phyloP scores from a whole-genome alignment of 108 stramenopile genomes.

The Discostella pseudostelligera region DNA sequence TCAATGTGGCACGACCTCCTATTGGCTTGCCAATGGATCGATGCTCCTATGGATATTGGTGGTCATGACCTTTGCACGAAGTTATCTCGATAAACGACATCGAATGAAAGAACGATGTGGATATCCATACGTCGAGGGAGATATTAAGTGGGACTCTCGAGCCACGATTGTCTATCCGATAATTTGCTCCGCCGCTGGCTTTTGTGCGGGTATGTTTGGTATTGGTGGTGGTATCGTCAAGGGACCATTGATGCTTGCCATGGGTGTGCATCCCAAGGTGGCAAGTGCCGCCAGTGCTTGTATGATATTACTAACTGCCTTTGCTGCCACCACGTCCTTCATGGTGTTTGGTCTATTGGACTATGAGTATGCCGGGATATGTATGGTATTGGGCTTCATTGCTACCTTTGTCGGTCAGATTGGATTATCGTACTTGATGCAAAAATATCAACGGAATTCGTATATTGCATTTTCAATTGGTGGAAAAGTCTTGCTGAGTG shows the following conservation, averaged over 20 bases:
- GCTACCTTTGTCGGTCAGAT: conserved; percentile 84
- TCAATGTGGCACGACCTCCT: conserved; percentile 84
- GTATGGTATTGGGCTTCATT: conserved; percentile 81
- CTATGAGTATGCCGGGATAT: conserved; percentile 81
- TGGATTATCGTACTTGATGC: conserved; percentile 81
- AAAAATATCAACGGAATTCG: conserved; percentile 88
- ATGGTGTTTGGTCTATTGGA: conserved; percentile 94
- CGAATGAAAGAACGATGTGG: conserved; percentile 76
- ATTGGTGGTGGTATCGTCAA: conserved; percentile 94
- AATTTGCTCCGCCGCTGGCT: conserved; percentile 88
- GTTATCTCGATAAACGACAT: conserved; percentile 80
- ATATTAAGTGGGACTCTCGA: conserved; percentile 92
- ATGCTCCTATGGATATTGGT: conserved; percentile 85
- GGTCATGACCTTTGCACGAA: conserved; percentile 76
- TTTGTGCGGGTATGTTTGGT: conserved; percentile 96
- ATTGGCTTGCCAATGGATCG: conserved; percentile 87
- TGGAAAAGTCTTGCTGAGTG: conserved; percentile 83
- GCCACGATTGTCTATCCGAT: conserved; percentile 87
- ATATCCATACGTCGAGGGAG: conserved; percentile 92
- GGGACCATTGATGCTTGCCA: conserved; percentile 93
- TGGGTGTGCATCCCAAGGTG: conserved; percentile 94
- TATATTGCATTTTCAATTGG: conserved; percentile 95
- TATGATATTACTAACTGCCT: conserved; percentile 94
- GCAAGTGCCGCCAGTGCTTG: conserved; percentile 84
- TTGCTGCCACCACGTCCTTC: conserved; percentile 88